These are phyloP conservation scores for Fusarium dlaminii DNA, from an alignment of 2,329 filamentous ascomycete genomes.

Conservation along the genomic window DNA sequence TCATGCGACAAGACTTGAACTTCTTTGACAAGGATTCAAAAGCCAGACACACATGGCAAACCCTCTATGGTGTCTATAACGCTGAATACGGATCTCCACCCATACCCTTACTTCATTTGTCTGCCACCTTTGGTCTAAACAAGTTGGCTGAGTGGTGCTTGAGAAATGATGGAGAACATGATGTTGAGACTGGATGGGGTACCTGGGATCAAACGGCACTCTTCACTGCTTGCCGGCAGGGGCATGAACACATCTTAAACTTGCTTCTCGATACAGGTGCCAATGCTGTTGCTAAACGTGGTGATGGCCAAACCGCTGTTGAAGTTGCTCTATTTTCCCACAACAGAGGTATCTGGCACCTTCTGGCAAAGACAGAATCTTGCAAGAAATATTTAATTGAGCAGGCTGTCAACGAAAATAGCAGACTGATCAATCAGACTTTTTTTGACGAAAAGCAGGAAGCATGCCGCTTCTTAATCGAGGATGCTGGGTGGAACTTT, in stretches of 20 bases:
- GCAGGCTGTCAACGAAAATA: neutral
- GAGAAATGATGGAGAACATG: neutral
- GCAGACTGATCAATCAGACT: too few species aligned
- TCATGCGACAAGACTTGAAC: neutral
- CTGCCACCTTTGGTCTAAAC: neutral
- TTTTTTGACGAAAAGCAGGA: too few species aligned
- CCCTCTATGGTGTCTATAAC: too few species aligned
- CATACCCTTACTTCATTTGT: neutral
- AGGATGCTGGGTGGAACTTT: neutral
- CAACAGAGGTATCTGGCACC: neutral
- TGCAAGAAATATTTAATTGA: neutral
- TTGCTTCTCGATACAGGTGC: neutral
- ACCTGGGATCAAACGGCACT: fast-evolving
- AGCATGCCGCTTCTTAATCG: neutral
- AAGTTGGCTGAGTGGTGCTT: neutral
- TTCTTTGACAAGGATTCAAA: neutral
- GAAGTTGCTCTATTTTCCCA: fast-evolving
- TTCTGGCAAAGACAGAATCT: neutral
- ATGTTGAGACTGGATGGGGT: fast-evolving
- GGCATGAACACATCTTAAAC: too few species aligned
- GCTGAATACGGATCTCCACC: too few species aligned
- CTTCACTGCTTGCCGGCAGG: fast-evolving
- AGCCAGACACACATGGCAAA: neutral
- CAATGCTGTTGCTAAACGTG: neutral
- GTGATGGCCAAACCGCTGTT: too few species aligned